Evolutionary conservation across 176 grass and related monocot species (phyloP), one percentile per base, ranked within the genome.

Genomic region (Triticum timopheevii): DNA sequence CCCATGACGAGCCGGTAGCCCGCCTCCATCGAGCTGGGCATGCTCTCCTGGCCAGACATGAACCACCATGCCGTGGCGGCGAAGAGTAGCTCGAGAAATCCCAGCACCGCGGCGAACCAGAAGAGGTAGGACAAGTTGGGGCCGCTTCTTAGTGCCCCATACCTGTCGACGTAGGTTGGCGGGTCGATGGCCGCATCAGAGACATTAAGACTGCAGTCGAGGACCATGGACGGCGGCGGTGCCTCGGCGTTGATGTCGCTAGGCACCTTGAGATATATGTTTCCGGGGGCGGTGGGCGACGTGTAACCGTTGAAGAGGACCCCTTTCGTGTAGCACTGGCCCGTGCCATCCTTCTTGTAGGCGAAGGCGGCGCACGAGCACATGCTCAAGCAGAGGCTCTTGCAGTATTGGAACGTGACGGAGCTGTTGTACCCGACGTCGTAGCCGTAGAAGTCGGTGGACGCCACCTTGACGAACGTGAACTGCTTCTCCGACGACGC

Each of bases 371-470:
- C 54, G 54, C 54, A 58, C 7, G 54, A 58, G 54, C 54, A 58
- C 54, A 58, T 58, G 7, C 54, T 58, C 54, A 58, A 58, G 19
- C 54, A 58, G 54, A 58, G 0, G 54, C 54, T 44, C 71, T 84
- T 67, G 77, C 90, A 94, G 13, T 65, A 0, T 3, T 86, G 27
- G 27, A 90, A 92, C 9, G 90, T 68, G 1, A 90, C 72, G 1
- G 25, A 17, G 0, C 0, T 0, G 58, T 6, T 65, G 69, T 19
- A 89, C 27, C 2, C 8, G 58, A 88, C 5, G 63, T 92, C 90
- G 64, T 75, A 90, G 30, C 93, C 90, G 40, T 85, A 95, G 56
- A 92, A 94, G n/a, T 94, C 87, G 0, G 77, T 89, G 1, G 70
- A 6, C 0, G 75, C 34, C 33, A 92, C 13, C 50, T 52, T 10